Evolutionary conservation across 371 early-diverging fungal species (phyloP).

Genomic region (Cokeromyces recurvatus): DNA sequence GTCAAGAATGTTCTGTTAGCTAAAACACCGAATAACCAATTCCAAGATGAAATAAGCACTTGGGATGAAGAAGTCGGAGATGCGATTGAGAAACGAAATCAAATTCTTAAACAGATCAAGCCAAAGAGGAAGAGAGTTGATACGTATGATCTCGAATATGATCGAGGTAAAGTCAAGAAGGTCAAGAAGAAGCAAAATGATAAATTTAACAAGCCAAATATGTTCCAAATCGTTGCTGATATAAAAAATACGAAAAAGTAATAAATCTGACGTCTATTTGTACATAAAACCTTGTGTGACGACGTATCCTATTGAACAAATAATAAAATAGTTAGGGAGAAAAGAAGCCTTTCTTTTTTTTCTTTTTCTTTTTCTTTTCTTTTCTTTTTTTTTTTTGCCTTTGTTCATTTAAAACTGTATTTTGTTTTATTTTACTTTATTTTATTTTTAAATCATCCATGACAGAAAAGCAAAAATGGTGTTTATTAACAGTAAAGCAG

Average conservation of each 20-base stretch:
- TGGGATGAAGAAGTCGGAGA: slow-evolving; percentile 43
- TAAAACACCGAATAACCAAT: slow-evolving; percentile 25
- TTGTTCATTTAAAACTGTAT: no score
- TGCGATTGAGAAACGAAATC: slow-evolving; percentile 27
- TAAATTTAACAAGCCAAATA: slow-evolving; percentile 35
- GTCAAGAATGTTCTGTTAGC: slow-evolving; percentile 40
- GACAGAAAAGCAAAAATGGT: no score
- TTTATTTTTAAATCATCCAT: no score
- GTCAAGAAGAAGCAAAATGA: slow-evolving; percentile 53
- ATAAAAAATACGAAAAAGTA: slow-evolving; percentile 14
- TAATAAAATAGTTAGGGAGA: no score
- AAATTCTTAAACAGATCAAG: slow-evolving; percentile 41
- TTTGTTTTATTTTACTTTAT: no score
- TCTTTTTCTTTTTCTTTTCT: no score
- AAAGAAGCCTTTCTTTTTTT: no score
- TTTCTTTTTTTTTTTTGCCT: no score
- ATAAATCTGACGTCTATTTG: no score
- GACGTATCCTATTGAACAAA: no score
- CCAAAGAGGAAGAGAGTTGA: slow-evolving; percentile 58
- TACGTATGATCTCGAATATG: slow-evolving; percentile 69
- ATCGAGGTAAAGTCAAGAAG: slow-evolving; percentile 76
- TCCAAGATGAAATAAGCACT: slow-evolving; percentile 38
- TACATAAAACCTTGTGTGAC: background rate
- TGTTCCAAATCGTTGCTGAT: slow-evolving; percentile 38
- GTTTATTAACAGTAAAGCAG: no score